Percentiles rank a stretch among this genome's conserved stretches.
Conservation (phyloP, 2,329 filamentous ascomycete genomes). For the Chaetomium sp. region DNA sequence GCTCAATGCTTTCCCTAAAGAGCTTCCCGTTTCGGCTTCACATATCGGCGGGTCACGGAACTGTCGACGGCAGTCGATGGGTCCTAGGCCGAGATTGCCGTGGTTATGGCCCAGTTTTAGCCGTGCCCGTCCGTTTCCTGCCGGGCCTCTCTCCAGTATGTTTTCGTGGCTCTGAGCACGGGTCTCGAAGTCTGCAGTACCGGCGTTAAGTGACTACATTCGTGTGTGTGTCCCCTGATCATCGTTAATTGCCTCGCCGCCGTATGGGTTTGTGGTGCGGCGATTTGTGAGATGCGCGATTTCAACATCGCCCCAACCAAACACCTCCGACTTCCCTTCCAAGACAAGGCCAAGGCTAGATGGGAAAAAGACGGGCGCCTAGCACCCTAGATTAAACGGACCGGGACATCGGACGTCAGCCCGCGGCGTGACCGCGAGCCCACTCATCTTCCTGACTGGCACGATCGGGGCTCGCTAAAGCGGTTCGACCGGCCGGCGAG, state of each 20-base stretch:
- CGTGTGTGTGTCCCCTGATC: too few species aligned
- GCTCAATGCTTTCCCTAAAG: neutral
- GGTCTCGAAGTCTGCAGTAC: constrained; percentile 8
- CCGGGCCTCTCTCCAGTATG: constrained; percentile 5
- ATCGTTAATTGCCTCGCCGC: too few species aligned
- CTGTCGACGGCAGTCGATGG: constrained; percentile 1
- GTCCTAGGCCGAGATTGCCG: constrained; percentile 20
- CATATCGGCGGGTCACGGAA: constrained; percentile 11
- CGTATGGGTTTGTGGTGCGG: too few species aligned
- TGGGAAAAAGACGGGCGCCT: neutral
- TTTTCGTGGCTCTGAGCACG: constrained; percentile 16
- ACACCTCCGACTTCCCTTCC: too few species aligned
- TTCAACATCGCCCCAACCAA: constrained; percentile 1
- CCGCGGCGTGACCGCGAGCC: neutral
- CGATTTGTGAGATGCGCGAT: constrained; percentile 1
- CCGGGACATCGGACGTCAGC: constrained; percentile 6
- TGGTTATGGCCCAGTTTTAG: constrained; percentile 14
- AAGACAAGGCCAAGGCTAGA: neutral
- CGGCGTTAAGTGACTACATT: constrained; percentile 15
- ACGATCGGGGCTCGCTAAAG: constrained; percentile 6
- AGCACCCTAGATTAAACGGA: neutral
- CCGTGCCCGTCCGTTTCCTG: constrained; percentile 16
- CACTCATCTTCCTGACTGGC: neutral
- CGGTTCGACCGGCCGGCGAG: constrained; percentile 4
- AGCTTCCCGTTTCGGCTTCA: constrained; percentile 4